Evolutionary conservation across 139 green algal species (phyloP).

Genomic region (Mychonastes homosphaera): DNA sequence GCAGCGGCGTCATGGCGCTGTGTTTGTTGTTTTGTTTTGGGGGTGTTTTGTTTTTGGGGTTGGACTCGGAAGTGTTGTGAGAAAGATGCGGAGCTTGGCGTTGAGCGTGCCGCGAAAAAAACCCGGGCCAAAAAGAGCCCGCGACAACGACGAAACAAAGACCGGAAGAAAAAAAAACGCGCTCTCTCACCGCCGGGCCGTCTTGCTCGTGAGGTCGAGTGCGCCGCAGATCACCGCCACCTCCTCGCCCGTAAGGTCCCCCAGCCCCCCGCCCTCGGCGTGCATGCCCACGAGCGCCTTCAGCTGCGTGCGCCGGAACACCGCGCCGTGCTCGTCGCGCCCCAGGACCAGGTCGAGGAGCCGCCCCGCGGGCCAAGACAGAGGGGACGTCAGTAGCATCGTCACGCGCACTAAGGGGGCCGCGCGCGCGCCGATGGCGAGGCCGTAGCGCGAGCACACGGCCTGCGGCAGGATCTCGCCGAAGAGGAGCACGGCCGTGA

Average conservation of each 20-base stretch:
- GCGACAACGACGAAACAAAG: background rate
- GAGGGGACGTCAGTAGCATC: background rate
- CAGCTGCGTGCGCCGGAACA: slow-evolving; percentile 1
- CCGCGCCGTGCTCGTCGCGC: background rate
- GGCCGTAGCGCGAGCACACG: slow-evolving; percentile 56
- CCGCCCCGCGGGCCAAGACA: background rate
- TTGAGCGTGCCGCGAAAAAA: background rate
- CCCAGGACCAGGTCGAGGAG: background rate
- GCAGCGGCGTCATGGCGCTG: slow-evolving; percentile 75
- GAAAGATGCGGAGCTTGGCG: background rate
- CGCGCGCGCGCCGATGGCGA: background rate
- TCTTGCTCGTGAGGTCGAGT: slow-evolving; percentile 82
- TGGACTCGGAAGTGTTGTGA: background rate
- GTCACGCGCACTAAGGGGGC: background rate
- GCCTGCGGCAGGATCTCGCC: slow-evolving; percentile 76
- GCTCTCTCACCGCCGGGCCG: slow-evolving; percentile 29
- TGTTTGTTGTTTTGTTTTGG: background rate
- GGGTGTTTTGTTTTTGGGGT: background rate
- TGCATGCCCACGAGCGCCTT: background rate
- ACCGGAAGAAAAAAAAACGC: background rate
- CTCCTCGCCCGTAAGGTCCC: slow-evolving; percentile 36
- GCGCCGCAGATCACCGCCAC: slow-evolving; percentile 59
- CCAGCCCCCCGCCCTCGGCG: background rate
- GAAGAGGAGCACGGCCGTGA: slow-evolving; percentile 75
- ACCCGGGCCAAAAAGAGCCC: background rate